These are phyloP conservation scores for Taphrina wiesneri DNA, from an alignment of 1,139 yeast genomes.

Conservation along the genomic window DNA sequence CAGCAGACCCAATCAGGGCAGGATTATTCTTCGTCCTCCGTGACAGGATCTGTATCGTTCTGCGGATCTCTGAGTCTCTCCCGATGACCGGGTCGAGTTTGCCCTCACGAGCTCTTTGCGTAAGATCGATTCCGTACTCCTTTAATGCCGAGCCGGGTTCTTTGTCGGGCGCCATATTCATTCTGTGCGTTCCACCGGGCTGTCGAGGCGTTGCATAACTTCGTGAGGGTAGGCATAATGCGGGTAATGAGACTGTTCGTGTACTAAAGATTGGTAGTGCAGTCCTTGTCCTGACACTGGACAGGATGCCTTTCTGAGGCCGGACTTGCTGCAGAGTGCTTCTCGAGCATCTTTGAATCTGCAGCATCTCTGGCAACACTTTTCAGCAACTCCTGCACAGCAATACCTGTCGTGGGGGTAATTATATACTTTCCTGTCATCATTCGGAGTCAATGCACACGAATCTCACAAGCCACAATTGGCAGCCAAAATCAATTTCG, in stretches of 20 bases:
- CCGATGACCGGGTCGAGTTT: conserved; percentile 96
- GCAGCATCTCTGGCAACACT: neutral
- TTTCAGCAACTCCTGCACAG: too few relatives aligned
- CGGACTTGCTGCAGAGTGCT: neutral
- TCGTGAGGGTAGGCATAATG: conserved; percentile 10
- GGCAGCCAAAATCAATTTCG: conserved; percentile 14
- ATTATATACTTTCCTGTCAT: neutral
- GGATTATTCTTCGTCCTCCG: conserved; percentile 94
- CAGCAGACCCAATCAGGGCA: conserved; percentile 90
- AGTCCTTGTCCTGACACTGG: neutral
- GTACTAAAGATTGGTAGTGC: neutral
- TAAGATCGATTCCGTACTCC: conserved; percentile 82
- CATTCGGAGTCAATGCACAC: neutral
- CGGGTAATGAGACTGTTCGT: neutral
- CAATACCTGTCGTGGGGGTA: too few relatives aligned
- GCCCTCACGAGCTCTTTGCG: conserved; percentile 83
- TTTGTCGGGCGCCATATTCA: conserved; percentile 40
- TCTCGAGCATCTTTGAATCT: neutral
- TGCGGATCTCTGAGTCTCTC: conserved; percentile 87
- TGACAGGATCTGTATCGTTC: conserved; percentile 88
- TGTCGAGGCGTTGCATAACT: conserved; percentile 33
- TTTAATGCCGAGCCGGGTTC: conserved; percentile 68
- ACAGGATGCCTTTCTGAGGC: neutral
- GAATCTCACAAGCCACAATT: neutral
- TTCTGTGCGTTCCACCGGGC: conserved; percentile 37